Base-by-base conservation (phyloP, 1,139 yeast genomes). In the Candida mesenterica region DNA sequence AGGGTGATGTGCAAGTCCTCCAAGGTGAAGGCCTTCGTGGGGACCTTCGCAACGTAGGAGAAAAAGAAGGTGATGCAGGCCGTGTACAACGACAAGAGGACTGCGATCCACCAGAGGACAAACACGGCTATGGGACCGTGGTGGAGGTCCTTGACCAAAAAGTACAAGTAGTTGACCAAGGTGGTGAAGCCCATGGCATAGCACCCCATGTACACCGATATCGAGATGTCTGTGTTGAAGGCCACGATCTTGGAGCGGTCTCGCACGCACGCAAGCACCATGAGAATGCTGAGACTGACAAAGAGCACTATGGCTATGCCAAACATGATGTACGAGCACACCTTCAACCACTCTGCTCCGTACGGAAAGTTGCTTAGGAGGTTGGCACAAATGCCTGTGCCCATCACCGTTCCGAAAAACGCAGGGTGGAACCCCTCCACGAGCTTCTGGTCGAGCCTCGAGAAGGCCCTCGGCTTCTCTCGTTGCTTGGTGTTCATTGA, bases 131-230 rank as follows among this genome's bases (percentile, higher is more conserved):
- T 54, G 25, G 69, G 60, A 5, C 50, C 50, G 10, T 36, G 38
- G 61, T 71, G 65, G 8, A 46, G 41, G 3, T 57, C 60, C 6
- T 58, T 53, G 4, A 70, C 56, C 27, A 76, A 52, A 34, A 58
- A 57, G 30, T 61, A 60, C 14, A 78, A 58, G 58, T 75, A 72
- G 52, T 79, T 82, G 33, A 82, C 68, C 41, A 87, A 58, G 2
- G 95, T 79, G 14, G 77, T 72, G 41, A 70, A 68, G 0, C 88
- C 95, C 96, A 88, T 88, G n/a, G 87, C 81, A 38, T 75, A 72
- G 44, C 90, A 79, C 3, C 95, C 96, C 66, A 86, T 62, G 49
- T 79, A 85, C 4, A 79, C 75, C 18, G 82, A 73, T 28, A 72
- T 64, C 7, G 59, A 49, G 3, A 77, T 71, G 43, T 79, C 73